Base-by-base conservation (phyloP, 371 early-diverging fungal genomes). In the Chytridium lagenaria region DNA sequence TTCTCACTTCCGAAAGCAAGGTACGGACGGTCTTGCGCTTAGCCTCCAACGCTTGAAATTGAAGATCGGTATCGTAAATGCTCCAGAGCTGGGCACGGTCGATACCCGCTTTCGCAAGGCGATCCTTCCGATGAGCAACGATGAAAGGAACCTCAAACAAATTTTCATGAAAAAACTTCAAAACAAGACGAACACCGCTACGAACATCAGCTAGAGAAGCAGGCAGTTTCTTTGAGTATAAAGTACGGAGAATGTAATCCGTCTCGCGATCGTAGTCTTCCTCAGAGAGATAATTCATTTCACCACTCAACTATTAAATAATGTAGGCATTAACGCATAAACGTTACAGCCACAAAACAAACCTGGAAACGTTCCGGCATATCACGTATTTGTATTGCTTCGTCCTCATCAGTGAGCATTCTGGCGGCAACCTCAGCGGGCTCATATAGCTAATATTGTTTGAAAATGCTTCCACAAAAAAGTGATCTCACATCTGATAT, bases 321-420 rank as follows among this genome's bases (percentile, higher is more conserved):
- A 34, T n/a, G 12, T 5, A n/a, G 44, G 44, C 44, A 44, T 44
- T n/a, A n/a, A n/a, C n/a, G n/a, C n/a, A n/a, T n/a, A n/a, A n/a
- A 44, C 44, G 44, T n/a, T 52, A 26, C 7, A 12, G 5, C 26
- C 55, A 5, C 5, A 7, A 16, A 3, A n/a, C 5, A 33, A 57
- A 85, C 85, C 77, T 96, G 97, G 78, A 96, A 84, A 52, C 99
- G 90, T 71, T 98, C 99, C 3, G 99, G 99, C 0, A 96, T 83
- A 76, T 98, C 98, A 37, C 87, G 86, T 1, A 88, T 74, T 39
- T 95, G 90, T 73, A 98, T 96, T 3, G 85, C 87, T 68, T 97
- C 95, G 79, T 98, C 99, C 69, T 84, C 84, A 52, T 93, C 93
- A 0, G 98, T 97, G 88, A 98, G 87, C 91, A 96, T 90, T 70